These are phyloP conservation scores for Ceratocystis albifundus DNA, from an alignment of 2,329 filamentous ascomycete species.

Conservation along the genomic window DNA sequence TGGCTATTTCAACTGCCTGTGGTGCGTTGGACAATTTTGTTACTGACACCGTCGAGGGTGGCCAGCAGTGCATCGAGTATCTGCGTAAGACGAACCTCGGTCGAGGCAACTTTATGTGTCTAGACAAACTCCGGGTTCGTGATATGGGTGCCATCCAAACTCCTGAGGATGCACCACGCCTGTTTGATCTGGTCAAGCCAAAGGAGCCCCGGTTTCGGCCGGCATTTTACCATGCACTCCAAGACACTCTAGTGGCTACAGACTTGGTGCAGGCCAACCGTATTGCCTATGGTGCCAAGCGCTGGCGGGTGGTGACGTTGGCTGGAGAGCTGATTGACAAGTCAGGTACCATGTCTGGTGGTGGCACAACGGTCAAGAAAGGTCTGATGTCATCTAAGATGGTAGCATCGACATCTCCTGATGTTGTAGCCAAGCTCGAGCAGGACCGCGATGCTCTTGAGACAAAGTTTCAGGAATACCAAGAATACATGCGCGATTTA, in stretches of 20 bases:
- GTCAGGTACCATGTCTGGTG: constrained; percentile 97
- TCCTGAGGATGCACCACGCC: constrained; percentile 78
- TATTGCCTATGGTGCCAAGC: constrained; percentile 83
- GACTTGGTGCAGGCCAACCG: constrained; percentile 94
- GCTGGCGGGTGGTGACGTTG: constrained; percentile 94
- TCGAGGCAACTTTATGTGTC: constrained; percentile 89
- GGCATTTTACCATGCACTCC: constrained; percentile 89
- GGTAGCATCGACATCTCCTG: constrained; percentile 72
- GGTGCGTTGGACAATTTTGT: constrained; percentile 89
- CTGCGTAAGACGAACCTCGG: constrained; percentile 94
- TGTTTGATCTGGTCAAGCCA: constrained; percentile 85
- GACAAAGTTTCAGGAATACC: constrained; percentile 69
- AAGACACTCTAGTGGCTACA: constrained; percentile 86
- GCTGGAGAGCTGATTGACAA: constrained; percentile 95
- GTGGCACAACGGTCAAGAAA: constrained; percentile 78
- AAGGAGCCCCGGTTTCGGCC: constrained; percentile 79
- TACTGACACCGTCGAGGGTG: constrained; percentile 88
- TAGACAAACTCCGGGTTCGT: constrained; percentile 71
- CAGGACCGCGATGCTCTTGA: constrained; percentile 76
- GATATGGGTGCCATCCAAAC: constrained; percentile 74
- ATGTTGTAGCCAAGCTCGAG: constrained; percentile 81
- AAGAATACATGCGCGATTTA: constrained; percentile 70
- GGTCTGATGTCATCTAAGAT: constrained; percentile 96
- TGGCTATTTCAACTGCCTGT: constrained; percentile 96
- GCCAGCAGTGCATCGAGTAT: constrained; percentile 96